Percentiles rank a stretch among this genome's conserved stretches.
These are phyloP conservation scores for Hymenoscyphus occultus DNA, from an alignment of 2,329 filamentous ascomycete species.

Conservation along the genomic window DNA sequence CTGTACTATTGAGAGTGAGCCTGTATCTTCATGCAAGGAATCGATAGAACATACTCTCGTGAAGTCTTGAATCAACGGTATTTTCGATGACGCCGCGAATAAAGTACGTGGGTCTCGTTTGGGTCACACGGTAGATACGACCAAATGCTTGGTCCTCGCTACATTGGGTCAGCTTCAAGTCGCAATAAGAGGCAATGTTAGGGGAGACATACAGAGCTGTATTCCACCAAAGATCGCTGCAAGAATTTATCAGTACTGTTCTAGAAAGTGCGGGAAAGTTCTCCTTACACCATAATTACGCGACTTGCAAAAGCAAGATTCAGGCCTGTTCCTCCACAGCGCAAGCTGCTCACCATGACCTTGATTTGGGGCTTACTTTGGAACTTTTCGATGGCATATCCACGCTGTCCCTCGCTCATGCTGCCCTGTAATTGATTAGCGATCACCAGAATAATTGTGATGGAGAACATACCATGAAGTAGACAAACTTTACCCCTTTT, in stretches of 20 bases:
- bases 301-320: conserved; percentile 53
- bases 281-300: conserved; percentile 30
- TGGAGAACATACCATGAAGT: conserved; percentile 36
- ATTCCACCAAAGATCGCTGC: conserved; percentile 16
- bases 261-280: too few relatives aligned
- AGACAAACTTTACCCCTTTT: conserved; percentile 42
- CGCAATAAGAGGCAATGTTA: too few relatives aligned
- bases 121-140: conserved; percentile 2
- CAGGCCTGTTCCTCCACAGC: conserved; percentile 48
- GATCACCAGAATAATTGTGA: not conserved
- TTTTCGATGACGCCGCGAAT: not conserved
- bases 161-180: not conserved
- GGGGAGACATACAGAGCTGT: not conserved
- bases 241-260: not conserved
- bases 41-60: conserved; percentile 1
- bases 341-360: conserved; percentile 49
- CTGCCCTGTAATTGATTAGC: conserved; percentile 42
- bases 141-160: conserved; percentile 11
- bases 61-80: not conserved
- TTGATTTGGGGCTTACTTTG: conserved; percentile 34
- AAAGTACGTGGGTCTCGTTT: not conserved
- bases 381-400: conserved; percentile 46
- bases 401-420: conserved; percentile 42
- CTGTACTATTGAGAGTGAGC: conserved; percentile 3
- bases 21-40: too few relatives aligned